Percentiles rank a stretch among this genome's conserved stretches.
These are phyloP conservation scores for Pleurozium schreberi DNA, from an alignment of 225 moss, liverwort and hornwort species.

Conservation along the genomic window DNA sequence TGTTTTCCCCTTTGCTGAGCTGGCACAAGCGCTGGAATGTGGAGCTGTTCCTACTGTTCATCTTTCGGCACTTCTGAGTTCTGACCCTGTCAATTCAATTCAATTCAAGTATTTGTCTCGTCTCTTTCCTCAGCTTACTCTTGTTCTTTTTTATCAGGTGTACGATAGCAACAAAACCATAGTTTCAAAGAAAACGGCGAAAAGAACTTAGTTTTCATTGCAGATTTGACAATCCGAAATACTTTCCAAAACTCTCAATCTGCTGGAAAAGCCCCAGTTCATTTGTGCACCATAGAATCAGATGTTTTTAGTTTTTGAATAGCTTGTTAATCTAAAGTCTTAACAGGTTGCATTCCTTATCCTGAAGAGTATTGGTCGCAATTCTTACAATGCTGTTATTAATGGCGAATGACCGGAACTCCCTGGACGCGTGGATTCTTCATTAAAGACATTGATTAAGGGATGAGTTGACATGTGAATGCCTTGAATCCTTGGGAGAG, in stretches of 20 bases:
- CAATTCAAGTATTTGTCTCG: not conserved
- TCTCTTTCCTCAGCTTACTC: not conserved
- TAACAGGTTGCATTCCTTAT: not conserved
- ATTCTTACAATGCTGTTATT: not conserved
- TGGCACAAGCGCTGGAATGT: not conserved
- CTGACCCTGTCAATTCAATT: not conserved
- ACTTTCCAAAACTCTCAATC: not conserved
- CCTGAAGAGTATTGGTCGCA: not conserved
- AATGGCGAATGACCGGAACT: not conserved
- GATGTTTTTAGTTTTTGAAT: not conserved
- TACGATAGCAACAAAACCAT: not conserved
- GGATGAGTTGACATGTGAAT: not conserved
- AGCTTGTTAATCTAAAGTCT: not conserved
- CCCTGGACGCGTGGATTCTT: not conserved
- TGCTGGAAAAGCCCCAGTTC: not conserved
- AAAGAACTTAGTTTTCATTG: not conserved
- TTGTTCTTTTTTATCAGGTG: not conserved
- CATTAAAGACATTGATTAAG: not conserved
- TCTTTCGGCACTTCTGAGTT: not conserved
- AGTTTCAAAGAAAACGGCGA: not conserved
- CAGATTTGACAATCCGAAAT: not conserved
- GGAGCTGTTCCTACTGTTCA: not conserved
- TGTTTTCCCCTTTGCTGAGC: not conserved
- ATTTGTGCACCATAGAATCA: not conserved
- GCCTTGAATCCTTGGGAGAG: not conserved